Percentiles rank a stretch among this genome's conserved stretches.
These are phyloP conservation scores for Diaporthe vaccinii DNA, from an alignment of 2,329 filamentous ascomycete species.

Conservation along the genomic window DNA sequence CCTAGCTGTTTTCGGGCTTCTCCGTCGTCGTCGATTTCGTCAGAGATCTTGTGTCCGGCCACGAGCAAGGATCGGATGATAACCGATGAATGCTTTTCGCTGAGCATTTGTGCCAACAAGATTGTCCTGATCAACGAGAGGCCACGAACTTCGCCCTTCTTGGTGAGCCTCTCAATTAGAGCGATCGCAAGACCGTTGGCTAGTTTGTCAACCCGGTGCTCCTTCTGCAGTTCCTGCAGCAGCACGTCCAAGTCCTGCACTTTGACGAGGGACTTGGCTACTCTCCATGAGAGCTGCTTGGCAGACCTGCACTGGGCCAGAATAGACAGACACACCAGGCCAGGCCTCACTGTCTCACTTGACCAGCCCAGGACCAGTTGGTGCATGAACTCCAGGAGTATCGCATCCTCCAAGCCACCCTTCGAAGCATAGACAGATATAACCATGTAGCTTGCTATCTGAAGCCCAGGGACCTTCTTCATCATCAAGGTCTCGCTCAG, in stretches of 20 bases:
- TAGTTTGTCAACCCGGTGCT: conserved; percentile 78
- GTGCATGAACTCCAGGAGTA: conserved; percentile 91
- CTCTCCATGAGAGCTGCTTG: conserved; percentile 76
- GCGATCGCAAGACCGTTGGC: conserved; percentile 79
- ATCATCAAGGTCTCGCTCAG: conserved; percentile 84
- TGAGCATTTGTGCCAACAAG: conserved; percentile 71
- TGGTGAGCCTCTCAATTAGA: conserved; percentile 71
- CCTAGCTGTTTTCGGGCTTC: conserved; percentile 74
- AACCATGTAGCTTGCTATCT: conserved; percentile 92
- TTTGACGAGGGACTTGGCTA: conserved; percentile 78
- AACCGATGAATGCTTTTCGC: conserved; percentile 73
- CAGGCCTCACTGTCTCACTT: conserved; percentile 78
- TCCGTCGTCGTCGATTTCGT: conserved; percentile 66
- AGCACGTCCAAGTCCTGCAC: conserved; percentile 71
- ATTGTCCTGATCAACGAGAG: conserved; percentile 73
- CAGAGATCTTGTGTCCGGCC: conserved; percentile 69
- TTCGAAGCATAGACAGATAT: conserved; percentile 88
- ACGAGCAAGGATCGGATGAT: conserved; percentile 76
- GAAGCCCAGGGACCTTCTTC: conserved; percentile 81
- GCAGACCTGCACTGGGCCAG: conserved; percentile 84
- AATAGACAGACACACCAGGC: conserved; percentile 83
- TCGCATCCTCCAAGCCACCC: conserved; percentile 80
- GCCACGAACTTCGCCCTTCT: conserved; percentile 69
- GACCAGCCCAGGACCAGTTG: conserved; percentile 85
- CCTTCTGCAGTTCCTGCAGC: conserved; percentile 72